Percentiles rank a stretch among this genome's conserved stretches.
These are phyloP conservation scores for Mortierella sp. DNA, from an alignment of 371 early-diverging fungal genomes.

Conservation along the genomic window DNA sequence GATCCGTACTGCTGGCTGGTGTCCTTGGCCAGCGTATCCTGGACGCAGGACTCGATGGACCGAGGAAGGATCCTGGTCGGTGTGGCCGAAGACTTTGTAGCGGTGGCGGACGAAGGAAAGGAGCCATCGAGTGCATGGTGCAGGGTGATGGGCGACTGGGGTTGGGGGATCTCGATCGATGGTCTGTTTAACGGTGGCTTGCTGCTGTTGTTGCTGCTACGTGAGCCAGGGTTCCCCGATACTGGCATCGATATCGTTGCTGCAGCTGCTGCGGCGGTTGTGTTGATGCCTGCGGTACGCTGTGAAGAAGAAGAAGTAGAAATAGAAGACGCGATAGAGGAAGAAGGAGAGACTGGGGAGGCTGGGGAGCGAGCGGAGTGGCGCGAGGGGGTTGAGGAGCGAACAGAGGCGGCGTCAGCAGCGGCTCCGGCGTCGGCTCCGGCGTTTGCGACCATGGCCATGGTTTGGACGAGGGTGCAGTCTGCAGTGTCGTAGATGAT, in stretches of 20 bases:
- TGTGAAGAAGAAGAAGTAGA: not conserved
- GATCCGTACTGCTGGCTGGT: not conserved
- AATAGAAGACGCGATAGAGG: not conserved
- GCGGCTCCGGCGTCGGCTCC: constrained; percentile 35
- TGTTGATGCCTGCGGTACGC: not conserved
- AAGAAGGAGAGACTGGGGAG: constrained; percentile 15
- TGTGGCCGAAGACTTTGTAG: not conserved
- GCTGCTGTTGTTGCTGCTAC: not conserved
- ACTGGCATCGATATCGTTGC: not conserved
- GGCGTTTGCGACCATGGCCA: constrained; percentile 33
- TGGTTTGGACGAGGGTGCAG: constrained; percentile 17
- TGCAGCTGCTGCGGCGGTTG: not conserved
- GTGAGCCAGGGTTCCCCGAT: not conserved
- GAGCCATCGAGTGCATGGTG: constrained; percentile 51
- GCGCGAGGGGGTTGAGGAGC: constrained; percentile 14
- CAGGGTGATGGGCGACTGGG: constrained; percentile 40
- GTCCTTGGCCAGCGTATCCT: constrained; percentile 46
- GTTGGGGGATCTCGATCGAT: constrained; percentile 35
- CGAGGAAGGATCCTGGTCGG: constrained; percentile 24
- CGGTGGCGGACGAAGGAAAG: constrained; percentile 12
- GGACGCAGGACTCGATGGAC: constrained; percentile 33
- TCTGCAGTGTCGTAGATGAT: constrained; percentile 33
- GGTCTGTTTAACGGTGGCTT: constrained; percentile 13
- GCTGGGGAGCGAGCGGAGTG: constrained; percentile 17
- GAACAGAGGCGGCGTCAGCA: constrained; percentile 17